Percentiles rank a stretch among this genome's conserved stretches.
phyloP scores from a whole-genome alignment of 208 protist species.

The Leishmania major region DNA sequence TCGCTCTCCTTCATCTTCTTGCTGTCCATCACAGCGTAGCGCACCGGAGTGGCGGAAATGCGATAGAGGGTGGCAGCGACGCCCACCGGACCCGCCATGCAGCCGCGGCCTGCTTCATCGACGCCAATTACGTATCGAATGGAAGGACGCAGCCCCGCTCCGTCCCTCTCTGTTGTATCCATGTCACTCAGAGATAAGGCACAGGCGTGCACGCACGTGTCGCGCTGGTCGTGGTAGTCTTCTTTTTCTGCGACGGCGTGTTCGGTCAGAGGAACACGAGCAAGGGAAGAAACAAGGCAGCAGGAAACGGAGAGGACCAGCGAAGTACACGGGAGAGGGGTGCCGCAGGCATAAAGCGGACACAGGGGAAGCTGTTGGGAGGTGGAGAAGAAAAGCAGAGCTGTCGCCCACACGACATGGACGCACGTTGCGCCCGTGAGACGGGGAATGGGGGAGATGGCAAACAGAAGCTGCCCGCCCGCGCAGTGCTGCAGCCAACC shows the following conservation, averaged over 20 bases:
- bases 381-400: not conserved
- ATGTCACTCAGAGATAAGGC: not conserved
- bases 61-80: slow-evolving; percentile 45
- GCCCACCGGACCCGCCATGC: slow-evolving; percentile 58
- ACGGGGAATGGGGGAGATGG: not conserved
- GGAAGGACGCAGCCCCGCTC: not conserved
- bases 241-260: not conserved
- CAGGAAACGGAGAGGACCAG: not conserved
- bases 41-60: slow-evolving; percentile 13
- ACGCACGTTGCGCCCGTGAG: not conserved
- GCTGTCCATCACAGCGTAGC: slow-evolving; percentile 43
- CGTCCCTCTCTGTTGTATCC: slow-evolving; percentile 17
- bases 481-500: not conserved
- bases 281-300: not conserved
- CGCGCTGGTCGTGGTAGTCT: not conserved
- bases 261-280: not conserved
- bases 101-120: slow-evolving; percentile 65
- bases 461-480: not conserved
- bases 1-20: slow-evolving; percentile 33
- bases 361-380: not conserved
- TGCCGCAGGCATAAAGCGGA: not conserved
- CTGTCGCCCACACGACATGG: not conserved
- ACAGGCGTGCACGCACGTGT: not conserved
- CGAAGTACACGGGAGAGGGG: not conserved
- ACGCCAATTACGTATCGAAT: slow-evolving; percentile 50